phyloP scores from a whole-genome alignment of 1,284 basidiomycete genomes.

The Melampsora larici-populina region DNA sequence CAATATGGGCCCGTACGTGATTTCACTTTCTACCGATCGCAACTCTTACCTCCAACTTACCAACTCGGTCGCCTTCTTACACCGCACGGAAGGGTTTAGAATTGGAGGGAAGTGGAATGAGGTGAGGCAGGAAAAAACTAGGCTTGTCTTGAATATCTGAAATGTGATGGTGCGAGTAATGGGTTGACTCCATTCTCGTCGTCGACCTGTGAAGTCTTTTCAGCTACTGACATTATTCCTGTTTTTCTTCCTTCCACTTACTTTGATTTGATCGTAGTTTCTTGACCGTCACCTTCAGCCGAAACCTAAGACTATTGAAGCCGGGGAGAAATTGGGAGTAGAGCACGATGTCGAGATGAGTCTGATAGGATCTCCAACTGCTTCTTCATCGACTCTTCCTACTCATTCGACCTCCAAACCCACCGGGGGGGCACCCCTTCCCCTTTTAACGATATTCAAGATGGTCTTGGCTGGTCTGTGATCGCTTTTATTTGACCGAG shows the following conservation, averaged over 20 bases:
- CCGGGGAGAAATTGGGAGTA: too few relatives aligned
- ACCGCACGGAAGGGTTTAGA: neutral
- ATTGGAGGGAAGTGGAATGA: conserved; percentile 38
- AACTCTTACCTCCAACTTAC: neutral
- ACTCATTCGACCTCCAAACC: neutral
- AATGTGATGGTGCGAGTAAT: too few relatives aligned
- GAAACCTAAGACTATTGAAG: too few relatives aligned
- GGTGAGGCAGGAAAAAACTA: neutral
- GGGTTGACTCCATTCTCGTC: too few relatives aligned
- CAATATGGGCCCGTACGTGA: conserved; percentile 40
- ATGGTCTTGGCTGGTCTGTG: conserved; percentile 38
- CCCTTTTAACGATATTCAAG: conserved; percentile 25
- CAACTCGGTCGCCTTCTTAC: conserved; percentile 2
- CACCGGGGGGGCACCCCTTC: neutral
- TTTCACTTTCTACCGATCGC: neutral
- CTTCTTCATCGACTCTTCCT: neutral
- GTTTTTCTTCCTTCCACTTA: too few relatives aligned
- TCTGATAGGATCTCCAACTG: neutral
- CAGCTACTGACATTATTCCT: too few relatives aligned
- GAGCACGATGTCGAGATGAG: too few relatives aligned
- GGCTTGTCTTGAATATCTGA: too few relatives aligned
- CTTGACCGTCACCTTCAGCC: too few relatives aligned
- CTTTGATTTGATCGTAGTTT: too few relatives aligned
- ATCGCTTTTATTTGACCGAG: neutral
- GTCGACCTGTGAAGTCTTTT: too few relatives aligned